These are phyloP conservation scores for Kodamaea jinghongensis DNA, from an alignment of 805 yeast species.

Conservation along the genomic window DNA sequence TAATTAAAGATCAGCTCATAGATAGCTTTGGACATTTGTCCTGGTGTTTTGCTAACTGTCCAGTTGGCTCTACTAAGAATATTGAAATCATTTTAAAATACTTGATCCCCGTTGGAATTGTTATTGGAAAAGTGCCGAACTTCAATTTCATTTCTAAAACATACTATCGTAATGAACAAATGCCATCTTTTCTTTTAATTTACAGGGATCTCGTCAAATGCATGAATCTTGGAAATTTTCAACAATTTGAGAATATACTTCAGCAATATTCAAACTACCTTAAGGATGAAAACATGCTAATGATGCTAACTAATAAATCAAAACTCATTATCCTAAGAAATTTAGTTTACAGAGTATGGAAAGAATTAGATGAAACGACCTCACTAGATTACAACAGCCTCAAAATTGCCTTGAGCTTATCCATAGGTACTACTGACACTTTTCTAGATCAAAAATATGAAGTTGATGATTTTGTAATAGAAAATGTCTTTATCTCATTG, in stretches of 20 bases:
- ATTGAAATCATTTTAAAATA: conserved; percentile 43
- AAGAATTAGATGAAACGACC: conserved; percentile 19
- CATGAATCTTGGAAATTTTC: conserved; percentile 44
- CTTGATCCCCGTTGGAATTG: conserved; percentile 50
- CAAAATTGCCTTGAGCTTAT: conserved; percentile 18
- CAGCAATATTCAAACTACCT: conserved; percentile 34
- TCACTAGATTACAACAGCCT: conserved; percentile 30
- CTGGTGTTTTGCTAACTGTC: conserved; percentile 51
- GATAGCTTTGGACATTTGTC: conserved; percentile 49
- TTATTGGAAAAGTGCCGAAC: conserved; percentile 54
- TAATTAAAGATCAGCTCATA: conserved; percentile 49
- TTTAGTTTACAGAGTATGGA: conserved; percentile 35
- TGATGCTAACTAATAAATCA: conserved; percentile 46
- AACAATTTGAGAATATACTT: conserved; percentile 28
- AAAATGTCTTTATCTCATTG: conserved; percentile 49
- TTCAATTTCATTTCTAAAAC: conserved; percentile 11
- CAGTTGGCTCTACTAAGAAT: conserved; percentile 31
- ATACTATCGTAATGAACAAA: conserved; percentile 13
- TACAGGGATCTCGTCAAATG: conserved; percentile 38
- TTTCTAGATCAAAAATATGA: conserved; percentile 4
- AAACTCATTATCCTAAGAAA: conserved; percentile 48
- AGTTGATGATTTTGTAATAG: conserved; percentile 43
- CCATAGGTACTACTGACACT: conserved; percentile 9
- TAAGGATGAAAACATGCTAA: conserved; percentile 33
- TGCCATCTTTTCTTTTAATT: conserved; percentile 24